Evolutionary conservation across 306 rosid genomes (phyloP).

Genomic region (Trifolium dubium): DNA sequence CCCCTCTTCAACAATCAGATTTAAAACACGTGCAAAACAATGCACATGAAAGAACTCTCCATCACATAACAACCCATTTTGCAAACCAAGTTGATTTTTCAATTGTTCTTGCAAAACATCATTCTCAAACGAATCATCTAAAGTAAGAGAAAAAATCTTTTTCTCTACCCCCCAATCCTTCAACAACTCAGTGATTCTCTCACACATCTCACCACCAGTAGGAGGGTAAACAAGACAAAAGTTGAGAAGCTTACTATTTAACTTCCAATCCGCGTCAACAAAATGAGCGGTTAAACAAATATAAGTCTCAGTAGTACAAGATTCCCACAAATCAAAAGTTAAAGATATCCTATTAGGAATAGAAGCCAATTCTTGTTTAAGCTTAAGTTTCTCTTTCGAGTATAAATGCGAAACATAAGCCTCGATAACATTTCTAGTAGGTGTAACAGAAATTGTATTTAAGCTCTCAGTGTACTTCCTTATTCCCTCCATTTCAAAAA

Average conservation of each 20-base stretch:
- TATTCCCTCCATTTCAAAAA: background rate
- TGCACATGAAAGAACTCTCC: constrained; percentile 3
- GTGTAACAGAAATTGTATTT: background rate
- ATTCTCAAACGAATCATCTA: background rate
- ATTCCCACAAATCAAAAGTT: background rate
- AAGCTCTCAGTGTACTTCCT: background rate
- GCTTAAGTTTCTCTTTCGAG: background rate
- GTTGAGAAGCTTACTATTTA: background rate
- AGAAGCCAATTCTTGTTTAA: background rate
- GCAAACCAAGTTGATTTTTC: background rate
- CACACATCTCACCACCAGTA: background rate
- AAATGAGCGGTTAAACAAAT: background rate
- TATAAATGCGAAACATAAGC: background rate
- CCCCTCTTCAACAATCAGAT: background rate
- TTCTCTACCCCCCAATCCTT: constrained; percentile 12
- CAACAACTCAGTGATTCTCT: background rate
- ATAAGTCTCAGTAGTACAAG: background rate
- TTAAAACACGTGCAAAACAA: constrained; percentile 2
- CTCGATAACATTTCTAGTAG: background rate
- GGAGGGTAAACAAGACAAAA: background rate
- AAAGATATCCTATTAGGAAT: constrained; percentile 7
- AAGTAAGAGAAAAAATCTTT: constrained; percentile 14
- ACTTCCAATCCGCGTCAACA: background rate
- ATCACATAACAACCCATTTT: constrained; percentile 1
- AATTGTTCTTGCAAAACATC: background rate